Percentiles rank a stretch among this genome's conserved stretches.
These are phyloP conservation scores for Suillus alpinus DNA, from an alignment of 768 basidiomycete species.

Conservation along the genomic window DNA sequence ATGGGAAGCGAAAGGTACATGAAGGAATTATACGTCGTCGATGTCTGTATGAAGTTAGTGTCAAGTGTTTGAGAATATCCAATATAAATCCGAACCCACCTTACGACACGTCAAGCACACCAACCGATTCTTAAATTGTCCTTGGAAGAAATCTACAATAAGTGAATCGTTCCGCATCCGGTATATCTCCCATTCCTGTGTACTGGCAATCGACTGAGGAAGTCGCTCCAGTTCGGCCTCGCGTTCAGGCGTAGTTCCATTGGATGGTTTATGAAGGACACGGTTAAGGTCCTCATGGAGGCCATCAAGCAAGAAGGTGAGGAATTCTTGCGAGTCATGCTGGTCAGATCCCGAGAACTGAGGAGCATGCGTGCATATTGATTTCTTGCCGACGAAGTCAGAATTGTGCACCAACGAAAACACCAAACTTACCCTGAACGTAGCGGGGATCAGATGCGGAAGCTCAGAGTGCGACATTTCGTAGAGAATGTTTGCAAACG, in stretches of 20 bases:
- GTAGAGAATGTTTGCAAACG: constrained; percentile 80
- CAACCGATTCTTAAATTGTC: constrained; percentile 89
- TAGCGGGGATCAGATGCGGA: constrained; percentile 75
- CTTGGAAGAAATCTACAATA: constrained; percentile 97
- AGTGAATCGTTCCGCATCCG: constrained; percentile 87
- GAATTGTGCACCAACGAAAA: constrained; percentile 4
- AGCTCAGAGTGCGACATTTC: constrained; percentile 88
- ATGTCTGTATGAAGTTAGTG: constrained; percentile 58
- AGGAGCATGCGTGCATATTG: constrained; percentile 54
- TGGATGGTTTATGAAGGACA: constrained; percentile 66
- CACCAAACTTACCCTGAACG: constrained; percentile 71
- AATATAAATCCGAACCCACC: constrained; percentile 39
- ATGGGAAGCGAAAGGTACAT: constrained; percentile 93
- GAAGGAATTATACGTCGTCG: constrained; percentile 95
- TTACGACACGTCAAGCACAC: constrained; percentile 89
- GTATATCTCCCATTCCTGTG: constrained; percentile 92
- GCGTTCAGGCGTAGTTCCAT: constrained; percentile 67
- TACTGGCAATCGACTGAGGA: constrained; percentile 83
- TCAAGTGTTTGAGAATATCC: constrained; percentile 1
- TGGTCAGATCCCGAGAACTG: constrained; percentile 88
- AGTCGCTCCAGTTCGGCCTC: constrained; percentile 88
- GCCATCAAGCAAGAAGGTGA: constrained; percentile 90
- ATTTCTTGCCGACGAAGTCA: constrained; percentile 38
- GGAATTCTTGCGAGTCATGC: constrained; percentile 97
- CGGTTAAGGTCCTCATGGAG: constrained; percentile 89